These are phyloP conservation scores for Candida chilensis DNA, from an alignment of 805 yeast genomes.

Conservation along the genomic window DNA sequence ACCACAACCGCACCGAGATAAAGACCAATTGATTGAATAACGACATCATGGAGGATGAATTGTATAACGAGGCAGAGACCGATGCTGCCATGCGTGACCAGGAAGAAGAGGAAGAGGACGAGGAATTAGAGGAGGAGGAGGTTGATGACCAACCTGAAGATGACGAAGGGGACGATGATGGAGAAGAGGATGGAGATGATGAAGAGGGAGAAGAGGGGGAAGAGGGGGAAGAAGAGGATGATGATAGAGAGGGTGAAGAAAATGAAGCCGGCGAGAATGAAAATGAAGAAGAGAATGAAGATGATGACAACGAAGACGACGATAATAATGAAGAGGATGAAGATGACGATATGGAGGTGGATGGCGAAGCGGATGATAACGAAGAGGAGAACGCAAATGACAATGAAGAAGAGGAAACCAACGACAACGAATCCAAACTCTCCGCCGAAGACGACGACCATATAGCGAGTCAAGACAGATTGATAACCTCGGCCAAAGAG, in stretches of 20 bases:
- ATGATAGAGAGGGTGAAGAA: slow-evolving; percentile 14
- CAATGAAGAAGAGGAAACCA: slow-evolving; percentile 3
- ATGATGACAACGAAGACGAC: slow-evolving; percentile 10
- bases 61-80: slow-evolving; percentile 11
- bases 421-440: slow-evolving; percentile 1
- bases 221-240: slow-evolving; percentile 12
- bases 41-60: slow-evolving; percentile 17
- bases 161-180: slow-evolving; percentile 10
- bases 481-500: slow-evolving; percentile 20
- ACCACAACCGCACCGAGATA: neutral
- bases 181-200: slow-evolving; percentile 10
- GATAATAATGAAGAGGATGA: slow-evolving; percentile 7
- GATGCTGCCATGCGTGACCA: slow-evolving; percentile 9
- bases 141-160: slow-evolving; percentile 7
- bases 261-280: slow-evolving; percentile 16
- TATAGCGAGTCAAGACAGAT: slow-evolving; percentile 3
- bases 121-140: slow-evolving; percentile 6
- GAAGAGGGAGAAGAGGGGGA: slow-evolving; percentile 13
- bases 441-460: slow-evolving; percentile 9
- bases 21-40: neutral
- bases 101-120: slow-evolving; percentile 8
- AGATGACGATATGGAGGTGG: slow-evolving; percentile 10
- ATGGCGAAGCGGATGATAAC: slow-evolving; percentile 7
- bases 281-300: slow-evolving; percentile 12
- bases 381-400: slow-evolving; percentile 2